Evolutionary conservation across 768 basidiomycete genomes (phyloP).

Genomic region (Russula dissimulans): DNA sequence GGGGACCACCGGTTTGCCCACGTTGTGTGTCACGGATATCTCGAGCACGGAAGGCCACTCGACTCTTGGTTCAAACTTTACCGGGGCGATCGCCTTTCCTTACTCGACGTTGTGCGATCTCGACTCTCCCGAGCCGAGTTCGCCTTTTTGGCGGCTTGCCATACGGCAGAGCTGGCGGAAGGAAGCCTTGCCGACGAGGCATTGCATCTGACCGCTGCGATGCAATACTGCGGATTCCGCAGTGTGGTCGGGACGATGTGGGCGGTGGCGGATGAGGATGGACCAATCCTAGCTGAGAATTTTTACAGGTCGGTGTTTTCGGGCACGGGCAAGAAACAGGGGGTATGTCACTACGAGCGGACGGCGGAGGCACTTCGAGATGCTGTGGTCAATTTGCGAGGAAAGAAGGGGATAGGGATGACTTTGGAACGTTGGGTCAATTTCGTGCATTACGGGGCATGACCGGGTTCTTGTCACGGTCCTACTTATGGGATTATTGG

Average conservation of each 20-base stretch:
- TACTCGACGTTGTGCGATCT: neutral
- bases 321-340: neutral
- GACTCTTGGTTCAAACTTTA: conserved; percentile 3
- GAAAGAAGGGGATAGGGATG: neutral
- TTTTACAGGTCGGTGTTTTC: neutral
- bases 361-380: neutral
- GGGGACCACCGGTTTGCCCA: neutral
- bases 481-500: no score
- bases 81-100: neutral
- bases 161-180: neutral
- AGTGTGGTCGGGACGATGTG: neutral
- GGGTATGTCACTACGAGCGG: neutral
- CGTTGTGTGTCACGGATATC: neutral
- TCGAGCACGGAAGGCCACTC: neutral
- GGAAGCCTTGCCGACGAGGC: conserved; percentile 4
- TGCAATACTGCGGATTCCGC: neutral
- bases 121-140: conserved; percentile 2
- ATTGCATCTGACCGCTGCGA: conserved; percentile 10
- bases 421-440: conserved; percentile 2
- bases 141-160: conserved; percentile 6
- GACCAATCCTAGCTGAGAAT: neutral
- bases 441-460: conserved; percentile 9
- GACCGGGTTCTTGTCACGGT: neutral
- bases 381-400: neutral
- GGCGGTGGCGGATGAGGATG: neutral